phyloP scores from a whole-genome alignment of 345 rosid genomes.

The Ailanthus altissimus region DNA sequence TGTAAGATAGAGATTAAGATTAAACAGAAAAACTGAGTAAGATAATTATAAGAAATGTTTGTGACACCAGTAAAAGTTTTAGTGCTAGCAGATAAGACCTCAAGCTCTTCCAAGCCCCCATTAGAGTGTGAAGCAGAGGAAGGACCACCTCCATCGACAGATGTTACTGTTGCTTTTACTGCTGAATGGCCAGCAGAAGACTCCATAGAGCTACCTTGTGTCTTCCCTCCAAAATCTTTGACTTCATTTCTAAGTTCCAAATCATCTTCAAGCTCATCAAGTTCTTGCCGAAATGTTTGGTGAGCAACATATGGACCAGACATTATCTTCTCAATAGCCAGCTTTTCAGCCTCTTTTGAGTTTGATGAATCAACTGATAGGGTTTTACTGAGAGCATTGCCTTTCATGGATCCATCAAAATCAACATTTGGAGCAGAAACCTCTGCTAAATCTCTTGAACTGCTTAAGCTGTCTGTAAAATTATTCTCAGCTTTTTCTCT shows the following conservation, averaged over 20 bases:
- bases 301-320: conserved; percentile 50
- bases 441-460: conserved; percentile 19
- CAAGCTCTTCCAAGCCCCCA: conserved; percentile 75
- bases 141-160: conserved; percentile 39
- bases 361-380: conserved; percentile 33
- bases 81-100: conserved; percentile 51
- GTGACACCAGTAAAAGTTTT: neutral
- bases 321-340: conserved; percentile 60
- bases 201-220: conserved; percentile 26
- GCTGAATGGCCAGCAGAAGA: too few species aligned
- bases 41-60: neutral
- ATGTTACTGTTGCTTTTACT: conserved; percentile 26
- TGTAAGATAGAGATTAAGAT: neutral
- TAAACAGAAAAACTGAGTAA: neutral
- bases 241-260: conserved; percentile 45
- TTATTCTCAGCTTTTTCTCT: conserved; percentile 36
- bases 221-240: conserved; percentile 24
- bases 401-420: conserved; percentile 24
- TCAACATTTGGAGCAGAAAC: conserved; percentile 30
- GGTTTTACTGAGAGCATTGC: conserved; percentile 23
- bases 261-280: conserved; percentile 78
- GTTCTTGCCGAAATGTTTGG: conserved; percentile 60
- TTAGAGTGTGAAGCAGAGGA: conserved; percentile 33
- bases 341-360: conserved; percentile 61
- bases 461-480: conserved; percentile 16